Percentiles rank a stretch among this genome's conserved stretches.
Conservation (phyloP, 768 basidiomycete genomes). For the Gymnopilus dilepis region DNA sequence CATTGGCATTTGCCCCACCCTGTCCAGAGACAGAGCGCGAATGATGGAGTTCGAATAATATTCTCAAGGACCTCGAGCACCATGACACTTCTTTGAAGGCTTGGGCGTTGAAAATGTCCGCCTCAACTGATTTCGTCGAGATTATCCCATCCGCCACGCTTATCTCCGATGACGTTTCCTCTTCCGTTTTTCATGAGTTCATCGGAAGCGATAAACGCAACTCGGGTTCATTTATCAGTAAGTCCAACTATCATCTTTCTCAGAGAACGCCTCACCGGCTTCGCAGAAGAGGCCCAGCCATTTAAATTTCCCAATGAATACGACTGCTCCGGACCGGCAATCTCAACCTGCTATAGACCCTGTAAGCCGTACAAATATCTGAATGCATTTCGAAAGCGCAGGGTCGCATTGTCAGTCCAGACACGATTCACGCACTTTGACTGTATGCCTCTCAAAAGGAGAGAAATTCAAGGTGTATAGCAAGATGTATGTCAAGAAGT, state of each 20-base stretch:
- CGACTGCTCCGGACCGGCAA: not conserved
- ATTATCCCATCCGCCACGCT: constrained; percentile 7
- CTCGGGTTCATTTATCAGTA: constrained; percentile 6
- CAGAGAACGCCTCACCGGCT: not conserved
- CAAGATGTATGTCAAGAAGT: too few relatives aligned
- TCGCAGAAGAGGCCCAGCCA: too few relatives aligned
- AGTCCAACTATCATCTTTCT: not conserved
- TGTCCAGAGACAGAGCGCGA: not conserved
- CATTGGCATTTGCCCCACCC: not conserved
- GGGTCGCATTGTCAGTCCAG: too few relatives aligned
- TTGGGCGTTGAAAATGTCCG: not conserved
- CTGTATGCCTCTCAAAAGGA: too few relatives aligned
- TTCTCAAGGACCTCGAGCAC: constrained; percentile 18
- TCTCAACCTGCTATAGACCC: not conserved
- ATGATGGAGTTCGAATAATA: constrained; percentile 1
- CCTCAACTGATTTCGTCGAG: constrained; percentile 3
- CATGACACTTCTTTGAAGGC: not conserved
- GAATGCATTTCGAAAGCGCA: too few relatives aligned
- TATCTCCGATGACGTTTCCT: not conserved
- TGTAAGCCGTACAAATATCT: too few relatives aligned
- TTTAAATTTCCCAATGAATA: too few relatives aligned
- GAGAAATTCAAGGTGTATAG: too few relatives aligned
- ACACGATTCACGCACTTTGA: too few relatives aligned
- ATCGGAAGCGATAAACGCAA: constrained; percentile 7
- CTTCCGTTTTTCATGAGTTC: not conserved